phyloP scores from a whole-genome alignment of 805 yeast species.

The Starmerella bombi region DNA sequence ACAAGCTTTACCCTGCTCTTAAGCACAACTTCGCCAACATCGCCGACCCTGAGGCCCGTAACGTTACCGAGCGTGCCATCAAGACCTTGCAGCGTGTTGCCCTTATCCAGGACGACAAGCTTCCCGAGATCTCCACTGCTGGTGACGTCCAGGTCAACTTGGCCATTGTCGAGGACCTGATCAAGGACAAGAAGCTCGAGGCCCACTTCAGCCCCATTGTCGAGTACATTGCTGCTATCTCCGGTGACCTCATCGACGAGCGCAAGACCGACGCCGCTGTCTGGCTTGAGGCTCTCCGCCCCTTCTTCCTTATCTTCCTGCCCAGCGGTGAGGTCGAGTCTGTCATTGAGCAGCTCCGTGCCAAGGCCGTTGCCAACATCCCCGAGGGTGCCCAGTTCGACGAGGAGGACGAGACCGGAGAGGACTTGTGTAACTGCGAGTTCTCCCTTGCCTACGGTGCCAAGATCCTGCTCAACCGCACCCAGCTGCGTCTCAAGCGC shows the following conservation, averaged over 20 bases:
- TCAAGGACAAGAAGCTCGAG: constrained; percentile 49
- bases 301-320: constrained; percentile 90
- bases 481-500: constrained; percentile 89
- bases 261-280: constrained; percentile 83
- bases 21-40: constrained; percentile 87
- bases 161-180: constrained; percentile 62
- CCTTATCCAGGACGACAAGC: constrained; percentile 77
- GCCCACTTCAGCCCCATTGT: constrained; percentile 67
- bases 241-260: constrained; percentile 98
- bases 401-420: constrained; percentile 95
- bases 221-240: constrained; percentile 84
- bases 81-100: constrained; percentile 98
- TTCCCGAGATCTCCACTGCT: constrained; percentile 97
- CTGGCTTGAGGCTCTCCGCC: constrained; percentile 81
- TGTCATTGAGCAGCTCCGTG: constrained; percentile 86
- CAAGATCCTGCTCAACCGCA: constrained; percentile 97
- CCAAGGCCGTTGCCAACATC: constrained; percentile 93
- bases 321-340: constrained; percentile 88
- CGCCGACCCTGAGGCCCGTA: constrained; percentile 99
- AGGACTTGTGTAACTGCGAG: constrained; percentile 99
- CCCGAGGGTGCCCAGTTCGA: constrained; percentile 86
- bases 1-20: constrained; percentile 89
- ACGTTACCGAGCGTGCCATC: constrained; percentile 92
- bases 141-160: constrained; percentile 90
- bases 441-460: constrained; percentile 99